Base-by-base conservation (phyloP, 75 land plant species). In the Azolla pinnata region DNA sequence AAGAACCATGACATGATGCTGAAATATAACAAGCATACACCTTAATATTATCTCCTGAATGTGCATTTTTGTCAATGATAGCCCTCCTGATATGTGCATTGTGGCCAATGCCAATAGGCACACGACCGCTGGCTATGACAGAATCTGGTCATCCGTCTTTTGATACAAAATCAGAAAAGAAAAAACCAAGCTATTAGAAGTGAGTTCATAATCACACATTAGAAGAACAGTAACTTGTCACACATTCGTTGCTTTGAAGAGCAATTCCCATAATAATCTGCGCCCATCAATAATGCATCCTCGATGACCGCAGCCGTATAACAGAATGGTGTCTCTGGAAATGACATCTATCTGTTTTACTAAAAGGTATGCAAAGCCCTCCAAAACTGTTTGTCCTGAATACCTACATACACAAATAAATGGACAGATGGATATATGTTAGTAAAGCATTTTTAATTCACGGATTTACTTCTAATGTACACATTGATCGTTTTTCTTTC, bases 51-150 rank as follows among this genome's bases (percentile, higher is more conserved):
- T 86, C 85, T 14, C 99, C 99, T 42, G 90, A 84, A 0, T 95
- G 83, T 61, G 99, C 99, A 75, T 95, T 95, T 73, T 95, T 95
- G 78, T 95, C 99, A 57, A 95, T 83, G 5, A 95, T 95, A 32
- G 99, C 99, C 72, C 97, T 75, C 67, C 80, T 95, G 54, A 95
- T 75, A 49, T 92, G 87, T 32, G 81, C 67, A 38, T 89, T 82
- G 52, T 74, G 83, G 20, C 99, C 99, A 57, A 95, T 95, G 30
- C 99, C 99, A 70, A 95, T 83, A 29, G 99, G 91, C 16, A 90
- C 75, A 63, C 97, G 78, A 14, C 99, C 99, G 54, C 82, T 83
- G 44, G 80, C 78, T 40, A 82, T 71, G 42, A 95, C 67, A 38
- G 75, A 63, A 25, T 67, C 73, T 95, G 91, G 10, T 86, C 86